These are phyloP conservation scores for Sporothrix luriei DNA, from an alignment of 2,329 filamentous ascomycete genomes.

Conservation along the genomic window DNA sequence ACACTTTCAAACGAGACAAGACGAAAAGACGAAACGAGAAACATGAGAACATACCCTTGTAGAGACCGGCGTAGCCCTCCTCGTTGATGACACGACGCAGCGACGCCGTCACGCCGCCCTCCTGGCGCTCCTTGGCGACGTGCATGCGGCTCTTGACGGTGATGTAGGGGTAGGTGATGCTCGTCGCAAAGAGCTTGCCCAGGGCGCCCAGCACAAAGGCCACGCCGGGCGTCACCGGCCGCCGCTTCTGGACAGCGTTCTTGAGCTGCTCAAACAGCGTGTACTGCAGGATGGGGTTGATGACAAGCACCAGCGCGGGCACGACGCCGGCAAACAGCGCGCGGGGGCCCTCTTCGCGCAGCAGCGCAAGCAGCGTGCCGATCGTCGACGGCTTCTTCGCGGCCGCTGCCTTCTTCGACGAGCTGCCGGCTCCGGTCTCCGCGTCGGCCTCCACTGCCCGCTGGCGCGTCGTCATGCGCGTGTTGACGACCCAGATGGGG, in stretches of 20 bases:
- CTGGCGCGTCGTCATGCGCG: conserved; percentile 90
- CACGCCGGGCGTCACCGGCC: conserved; percentile 72
- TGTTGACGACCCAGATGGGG: conserved; percentile 99
- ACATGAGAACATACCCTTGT: conserved; percentile 69
- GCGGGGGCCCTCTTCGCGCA: conserved; percentile 79
- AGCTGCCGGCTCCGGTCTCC: conserved; percentile 33
- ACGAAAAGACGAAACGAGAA: neutral
- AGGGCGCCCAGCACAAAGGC: conserved; percentile 90
- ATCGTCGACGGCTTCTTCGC: conserved; percentile 63
- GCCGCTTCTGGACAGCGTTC: conserved; percentile 72
- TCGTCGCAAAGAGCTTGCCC: conserved; percentile 91
- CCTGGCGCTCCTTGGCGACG: conserved; percentile 71
- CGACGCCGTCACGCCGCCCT: conserved; percentile 68
- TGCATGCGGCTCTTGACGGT: conserved; percentile 98
- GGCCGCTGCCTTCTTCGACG: conserved; percentile 38
- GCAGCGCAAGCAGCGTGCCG: conserved; percentile 75
- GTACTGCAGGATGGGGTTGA: conserved; percentile 98
- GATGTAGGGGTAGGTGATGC: conserved; percentile 96
- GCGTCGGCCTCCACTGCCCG: conserved; percentile 44
- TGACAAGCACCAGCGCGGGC: conserved; percentile 88
- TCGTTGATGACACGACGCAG: conserved; percentile 79
- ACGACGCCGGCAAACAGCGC: conserved; percentile 91
- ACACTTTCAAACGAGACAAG: neutral
- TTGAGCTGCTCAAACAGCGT: conserved; percentile 99
- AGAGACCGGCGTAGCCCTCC: conserved; percentile 89